Base-by-base conservation (phyloP, 106 monocot genomes). In the Dactylorhiza incarnata region DNA sequence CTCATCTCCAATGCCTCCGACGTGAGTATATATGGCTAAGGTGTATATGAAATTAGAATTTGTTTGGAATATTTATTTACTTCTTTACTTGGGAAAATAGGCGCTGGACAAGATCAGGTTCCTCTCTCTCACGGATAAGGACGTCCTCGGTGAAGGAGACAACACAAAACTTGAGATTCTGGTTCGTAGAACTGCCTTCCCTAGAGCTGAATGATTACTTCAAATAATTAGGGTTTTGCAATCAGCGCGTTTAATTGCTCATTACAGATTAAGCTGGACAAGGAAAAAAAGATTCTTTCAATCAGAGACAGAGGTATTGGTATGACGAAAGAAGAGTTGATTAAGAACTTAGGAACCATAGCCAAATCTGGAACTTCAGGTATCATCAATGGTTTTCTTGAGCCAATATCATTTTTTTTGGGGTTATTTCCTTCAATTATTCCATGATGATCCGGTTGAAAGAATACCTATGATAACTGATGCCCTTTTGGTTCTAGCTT, bases 281-380 rank as follows among this genome's bases (percentile, higher is more conserved):
- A 99, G 77, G 94, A 92, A 82, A 94, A 94, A 9, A 94, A 87
- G 84, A 77, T 89, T 26, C 80, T 99, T 46, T 88, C 91, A 3
- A 94, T 99, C 66, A 82, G 94, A 22, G 97, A 99, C 73, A 76
- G 97, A 46, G 97, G 97, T 86, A 91, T 99, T 73, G 97, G 97
- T 45, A 99, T 99, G 97, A 99, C 97, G 12, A 99, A 99, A 80
- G 97, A 99, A 62, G 97, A 99, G 24, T 74, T 99, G 50, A 88
- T 99, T 74, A 99, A 99, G 78, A 94, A 99, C 72, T 87, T 99
- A 75, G 97, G 97, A 67, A 99, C 97, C 68, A 99, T 99, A 12
- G 97, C 97, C 5, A 99, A 94, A 61, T 99, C 97, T 25, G 97
- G 97, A 72, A 99, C 97, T 74, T 99, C 97, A 71, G 91, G 97